These are phyloP conservation scores for Astrocystis sublimbata DNA, from an alignment of 495 filamentous ascomycete species.

Conservation along the genomic window DNA sequence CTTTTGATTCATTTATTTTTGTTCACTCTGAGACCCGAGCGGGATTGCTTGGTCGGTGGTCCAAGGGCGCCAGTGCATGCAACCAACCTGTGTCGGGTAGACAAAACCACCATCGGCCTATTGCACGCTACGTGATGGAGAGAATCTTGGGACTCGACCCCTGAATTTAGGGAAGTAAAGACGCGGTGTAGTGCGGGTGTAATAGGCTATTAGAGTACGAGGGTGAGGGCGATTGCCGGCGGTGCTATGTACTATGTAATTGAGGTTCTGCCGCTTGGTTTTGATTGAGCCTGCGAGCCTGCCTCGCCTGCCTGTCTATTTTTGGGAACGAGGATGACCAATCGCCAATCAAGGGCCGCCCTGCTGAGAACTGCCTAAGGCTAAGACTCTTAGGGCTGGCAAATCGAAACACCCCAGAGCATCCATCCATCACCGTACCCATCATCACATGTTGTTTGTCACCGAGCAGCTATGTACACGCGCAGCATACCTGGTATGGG, in stretches of 20 bases:
- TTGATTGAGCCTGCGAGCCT: conserved; percentile 15
- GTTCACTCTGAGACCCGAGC: background rate
- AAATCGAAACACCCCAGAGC: conserved; percentile 2
- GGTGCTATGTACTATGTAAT: too few species aligned
- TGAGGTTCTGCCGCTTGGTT: background rate
- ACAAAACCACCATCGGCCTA: conserved; percentile 17
- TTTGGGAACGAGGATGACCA: conserved; percentile 16
- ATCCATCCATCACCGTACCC: too few species aligned
- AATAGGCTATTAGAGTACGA: conserved; percentile 12
- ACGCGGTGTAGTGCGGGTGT: conserved; percentile 8
- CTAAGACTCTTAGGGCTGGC: conserved; percentile 15
- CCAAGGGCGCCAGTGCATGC: background rate
- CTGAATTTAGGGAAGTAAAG: conserved; percentile 1
- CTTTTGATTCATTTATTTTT: conserved; percentile 2
- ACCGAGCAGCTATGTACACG: background rate
- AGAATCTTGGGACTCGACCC: conserved; percentile 1
- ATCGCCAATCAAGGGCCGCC: conserved; percentile 12
- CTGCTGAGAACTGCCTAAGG: background rate
- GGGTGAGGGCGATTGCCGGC: background rate
- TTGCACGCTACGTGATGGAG: background rate
- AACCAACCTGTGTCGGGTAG: background rate
- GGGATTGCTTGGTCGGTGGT: background rate
- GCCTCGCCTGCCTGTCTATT: too few species aligned
- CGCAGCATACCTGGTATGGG: background rate
- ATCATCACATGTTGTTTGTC: background rate